phyloP scores from a whole-genome alignment of 805 yeast genomes.

The Saturnispora quitensis region DNA sequence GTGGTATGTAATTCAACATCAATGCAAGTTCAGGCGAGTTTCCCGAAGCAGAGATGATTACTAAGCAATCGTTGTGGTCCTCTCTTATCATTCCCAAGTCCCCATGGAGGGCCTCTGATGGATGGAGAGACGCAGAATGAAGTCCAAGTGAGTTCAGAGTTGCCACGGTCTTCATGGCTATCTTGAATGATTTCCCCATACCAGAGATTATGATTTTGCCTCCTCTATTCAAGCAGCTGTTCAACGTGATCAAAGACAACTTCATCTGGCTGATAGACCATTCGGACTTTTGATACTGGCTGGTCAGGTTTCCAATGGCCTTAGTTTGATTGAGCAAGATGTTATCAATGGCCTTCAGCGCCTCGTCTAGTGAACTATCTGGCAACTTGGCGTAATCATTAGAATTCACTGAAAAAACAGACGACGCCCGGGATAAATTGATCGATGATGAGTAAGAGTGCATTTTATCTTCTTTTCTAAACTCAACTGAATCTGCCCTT shows the following conservation, averaged over 20 bases:
- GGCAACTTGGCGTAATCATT: conserved; percentile 6
- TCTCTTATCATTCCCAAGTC: conserved; percentile 67
- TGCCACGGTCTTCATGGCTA: conserved; percentile 70
- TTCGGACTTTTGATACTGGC: conserved; percentile 37
- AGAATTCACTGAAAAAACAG: conserved; percentile 19
- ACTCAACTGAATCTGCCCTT: background rate
- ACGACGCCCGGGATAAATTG: conserved; percentile 20
- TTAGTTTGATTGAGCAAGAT: conserved; percentile 39
- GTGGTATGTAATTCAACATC: conserved; percentile 50
- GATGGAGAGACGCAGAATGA: conserved; percentile 61
- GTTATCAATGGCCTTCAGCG: conserved; percentile 27
- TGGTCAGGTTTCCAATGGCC: conserved; percentile 36
- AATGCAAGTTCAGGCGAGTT: conserved; percentile 66
- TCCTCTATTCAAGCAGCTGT: conserved; percentile 34
- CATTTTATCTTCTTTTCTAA: background rate
- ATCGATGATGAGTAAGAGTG: conserved; percentile 10
- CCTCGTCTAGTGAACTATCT: conserved; percentile 19
- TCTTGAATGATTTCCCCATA: conserved; percentile 77
- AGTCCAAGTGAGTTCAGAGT: conserved; percentile 75
- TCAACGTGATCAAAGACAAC: conserved; percentile 35
- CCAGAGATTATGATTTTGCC: conserved; percentile 76
- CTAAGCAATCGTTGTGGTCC: conserved; percentile 44
- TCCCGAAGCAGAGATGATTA: conserved; percentile 74
- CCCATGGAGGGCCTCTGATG: conserved; percentile 85
- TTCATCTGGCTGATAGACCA: conserved; percentile 38